Conservation (phyloP, 2,329 filamentous ascomycete species). For the Fusarium tupiense region DNA sequence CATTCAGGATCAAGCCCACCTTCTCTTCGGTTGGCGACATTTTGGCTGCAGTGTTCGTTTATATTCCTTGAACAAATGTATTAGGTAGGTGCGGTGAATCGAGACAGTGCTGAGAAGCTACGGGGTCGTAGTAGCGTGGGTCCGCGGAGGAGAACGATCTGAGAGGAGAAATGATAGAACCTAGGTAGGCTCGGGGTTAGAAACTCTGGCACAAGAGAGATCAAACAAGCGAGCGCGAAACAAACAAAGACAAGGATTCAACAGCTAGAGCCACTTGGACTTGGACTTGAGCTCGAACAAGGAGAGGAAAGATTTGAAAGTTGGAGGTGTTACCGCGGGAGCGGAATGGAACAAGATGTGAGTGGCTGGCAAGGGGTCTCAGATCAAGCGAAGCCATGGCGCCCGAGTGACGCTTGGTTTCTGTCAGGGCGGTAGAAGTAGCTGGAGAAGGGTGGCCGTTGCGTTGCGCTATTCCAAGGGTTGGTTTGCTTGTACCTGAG, state of each 20-base stretch:
- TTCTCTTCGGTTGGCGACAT: conserved; percentile 49
- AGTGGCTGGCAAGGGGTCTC: conserved; percentile 33
- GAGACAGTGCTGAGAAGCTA: conserved; percentile 15
- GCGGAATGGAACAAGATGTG: conserved; percentile 28
- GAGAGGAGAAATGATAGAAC: conserved; percentile 2
- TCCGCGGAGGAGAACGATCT: conserved; percentile 7
- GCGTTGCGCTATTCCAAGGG: conserved; percentile 26
- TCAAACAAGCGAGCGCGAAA: conserved; percentile 2
- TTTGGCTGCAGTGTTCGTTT: conserved; percentile 25
- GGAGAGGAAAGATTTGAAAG: conserved; percentile 14
- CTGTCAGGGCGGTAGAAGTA: conserved; percentile 27
- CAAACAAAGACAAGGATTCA: conserved; percentile 14
- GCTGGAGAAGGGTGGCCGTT: neutral
- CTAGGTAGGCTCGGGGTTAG: conserved; percentile 28
- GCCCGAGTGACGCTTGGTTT: conserved; percentile 27
- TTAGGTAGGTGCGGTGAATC: conserved; percentile 5
- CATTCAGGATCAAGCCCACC: conserved; percentile 38
- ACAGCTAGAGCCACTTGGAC: conserved; percentile 5
- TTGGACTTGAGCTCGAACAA: neutral
- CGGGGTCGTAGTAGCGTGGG: conserved; percentile 21
- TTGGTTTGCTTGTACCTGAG: conserved; percentile 28
- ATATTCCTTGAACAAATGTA: conserved; percentile 18
- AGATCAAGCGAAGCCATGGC: conserved; percentile 29
- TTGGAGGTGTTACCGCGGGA: conserved; percentile 22
- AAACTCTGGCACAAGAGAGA: neutral